Conservation (phyloP, 2,329 filamentous ascomycete genomes). For the Aspergillus pseudotamarii region DNA sequence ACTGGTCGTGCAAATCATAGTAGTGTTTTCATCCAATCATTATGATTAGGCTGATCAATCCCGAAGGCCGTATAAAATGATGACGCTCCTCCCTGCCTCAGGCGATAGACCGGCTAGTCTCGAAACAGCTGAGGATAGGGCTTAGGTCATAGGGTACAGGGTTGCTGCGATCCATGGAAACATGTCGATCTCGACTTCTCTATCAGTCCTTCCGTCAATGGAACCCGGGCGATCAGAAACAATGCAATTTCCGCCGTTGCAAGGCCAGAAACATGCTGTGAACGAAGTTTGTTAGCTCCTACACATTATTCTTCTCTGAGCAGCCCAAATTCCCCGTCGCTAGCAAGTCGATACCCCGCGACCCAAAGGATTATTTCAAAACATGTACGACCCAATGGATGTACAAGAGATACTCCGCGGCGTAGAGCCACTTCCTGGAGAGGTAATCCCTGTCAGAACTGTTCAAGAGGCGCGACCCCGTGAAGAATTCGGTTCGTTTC, state of each 20-base stretch:
- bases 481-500: slow-evolving; percentile 44
- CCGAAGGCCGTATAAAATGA: neutral
- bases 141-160: slow-evolving; percentile 31
- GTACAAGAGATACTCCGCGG: slow-evolving; percentile 24
- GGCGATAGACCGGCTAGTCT: neutral
- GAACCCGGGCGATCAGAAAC: neutral
- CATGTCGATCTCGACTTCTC: slow-evolving; percentile 2
- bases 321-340: neutral
- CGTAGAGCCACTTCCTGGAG: slow-evolving; percentile 35
- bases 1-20: neutral
- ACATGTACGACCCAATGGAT: slow-evolving; percentile 23
- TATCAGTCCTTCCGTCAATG: neutral
- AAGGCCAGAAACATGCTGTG: neutral
- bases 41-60: neutral
- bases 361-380: neutral
- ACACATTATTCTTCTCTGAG: neutral
- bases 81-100: slow-evolving; percentile 1
- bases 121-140: slow-evolving; percentile 17
- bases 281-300: neutral
- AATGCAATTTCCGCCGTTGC: neutral
- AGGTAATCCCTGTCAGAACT: slow-evolving; percentile 45
- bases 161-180: slow-evolving; percentile 8
- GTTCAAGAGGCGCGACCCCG: slow-evolving; percentile 46
- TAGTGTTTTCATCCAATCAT: neutral
- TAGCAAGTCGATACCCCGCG: slow-evolving; percentile 5